Evolutionary conservation across 345 rosid species (phyloP).

Genomic region (Leavenworthia alabamica): DNA sequence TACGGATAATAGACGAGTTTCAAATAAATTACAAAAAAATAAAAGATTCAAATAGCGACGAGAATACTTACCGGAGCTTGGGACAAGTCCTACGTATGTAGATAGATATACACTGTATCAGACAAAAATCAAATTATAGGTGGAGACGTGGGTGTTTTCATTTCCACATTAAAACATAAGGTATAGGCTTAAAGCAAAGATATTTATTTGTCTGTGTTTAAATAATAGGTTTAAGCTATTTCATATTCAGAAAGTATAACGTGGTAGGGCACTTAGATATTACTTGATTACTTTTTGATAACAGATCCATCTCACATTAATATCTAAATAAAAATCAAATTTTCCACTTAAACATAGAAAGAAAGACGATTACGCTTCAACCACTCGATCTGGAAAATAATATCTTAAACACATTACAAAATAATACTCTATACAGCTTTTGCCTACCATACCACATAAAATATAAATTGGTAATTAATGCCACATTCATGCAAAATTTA

Average conservation of each 20-base stretch:
- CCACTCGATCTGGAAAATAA: background rate
- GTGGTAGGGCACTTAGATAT: conserved; percentile 7
- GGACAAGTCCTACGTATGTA: background rate
- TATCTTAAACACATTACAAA: conserved; percentile 4
- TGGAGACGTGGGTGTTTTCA: conserved; percentile 19
- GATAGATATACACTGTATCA: background rate
- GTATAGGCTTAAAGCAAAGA: background rate
- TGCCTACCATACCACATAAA: background rate
- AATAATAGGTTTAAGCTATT: background rate
- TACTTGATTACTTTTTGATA: background rate
- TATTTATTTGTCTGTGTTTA: background rate
- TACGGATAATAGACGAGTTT: background rate
- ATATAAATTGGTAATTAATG: background rate
- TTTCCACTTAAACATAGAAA: background rate
- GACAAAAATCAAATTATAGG: background rate
- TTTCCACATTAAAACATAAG: background rate
- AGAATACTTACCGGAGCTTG: background rate
- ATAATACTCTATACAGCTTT: background rate
- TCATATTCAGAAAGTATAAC: background rate
- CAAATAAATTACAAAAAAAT: background rate
- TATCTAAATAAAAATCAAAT: background rate
- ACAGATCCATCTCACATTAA: background rate
- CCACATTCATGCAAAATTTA: conserved; percentile 25
- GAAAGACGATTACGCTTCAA: conserved; percentile 14
- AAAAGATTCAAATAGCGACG: background rate